Evolutionary conservation across 2,329 filamentous ascomycete genomes (phyloP).

Genomic region (Cordyceps farinosa): DNA sequence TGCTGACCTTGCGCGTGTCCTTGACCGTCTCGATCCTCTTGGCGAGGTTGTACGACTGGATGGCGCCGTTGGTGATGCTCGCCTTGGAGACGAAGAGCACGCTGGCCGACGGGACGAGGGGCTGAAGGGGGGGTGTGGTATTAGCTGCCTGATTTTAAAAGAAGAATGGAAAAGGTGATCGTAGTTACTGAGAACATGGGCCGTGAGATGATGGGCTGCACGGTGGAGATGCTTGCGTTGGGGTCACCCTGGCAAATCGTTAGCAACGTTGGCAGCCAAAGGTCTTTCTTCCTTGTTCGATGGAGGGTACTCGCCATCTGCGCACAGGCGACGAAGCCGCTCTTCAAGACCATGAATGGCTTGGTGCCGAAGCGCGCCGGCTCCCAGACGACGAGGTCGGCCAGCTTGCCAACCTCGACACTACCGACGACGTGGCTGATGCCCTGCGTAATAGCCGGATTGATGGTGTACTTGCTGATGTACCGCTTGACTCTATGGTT

Average conservation of each 20-base stretch:
- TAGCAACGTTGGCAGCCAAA: neutral
- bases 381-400: constrained; percentile 85
- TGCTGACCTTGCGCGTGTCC: constrained; percentile 70
- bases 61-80: constrained; percentile 62
- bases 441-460: constrained; percentile 86
- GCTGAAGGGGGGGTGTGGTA: neutral
- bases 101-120: constrained; percentile 66
- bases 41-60: constrained; percentile 68
- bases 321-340: constrained; percentile 76
- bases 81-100: constrained; percentile 82
- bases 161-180: neutral
- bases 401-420: constrained; percentile 82
- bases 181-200: constrained; percentile 70
- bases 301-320: constrained; percentile 65
- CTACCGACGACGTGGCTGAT: constrained; percentile 85
- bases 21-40: constrained; percentile 79
- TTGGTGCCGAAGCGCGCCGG: constrained; percentile 84
- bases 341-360: constrained; percentile 77
- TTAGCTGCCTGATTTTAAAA: too few relatives aligned
- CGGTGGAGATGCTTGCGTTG: constrained; percentile 71
- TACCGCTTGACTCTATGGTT: constrained; percentile 93
- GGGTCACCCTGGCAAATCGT: constrained; percentile 61
- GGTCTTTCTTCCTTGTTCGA: too few relatives aligned
- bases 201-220: constrained; percentile 79
- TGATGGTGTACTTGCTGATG: constrained; percentile 93